These are phyloP conservation scores for Draba incana DNA, from an alignment of 345 rosid genomes.

Conservation along the genomic window DNA sequence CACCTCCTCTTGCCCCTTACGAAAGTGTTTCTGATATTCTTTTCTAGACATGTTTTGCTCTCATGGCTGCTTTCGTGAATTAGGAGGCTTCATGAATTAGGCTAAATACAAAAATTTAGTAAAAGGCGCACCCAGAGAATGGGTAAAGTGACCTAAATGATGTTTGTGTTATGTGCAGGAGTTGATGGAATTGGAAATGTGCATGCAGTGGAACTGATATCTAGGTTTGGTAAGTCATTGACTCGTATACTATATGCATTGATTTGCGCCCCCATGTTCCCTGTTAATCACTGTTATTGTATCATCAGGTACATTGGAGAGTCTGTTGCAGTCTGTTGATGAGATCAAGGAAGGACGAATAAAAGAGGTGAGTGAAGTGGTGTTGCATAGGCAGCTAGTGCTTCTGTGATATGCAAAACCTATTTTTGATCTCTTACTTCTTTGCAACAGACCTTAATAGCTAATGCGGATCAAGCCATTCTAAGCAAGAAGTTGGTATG, in stretches of 20 bases:
- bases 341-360: constrained; percentile 67
- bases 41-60: not conserved
- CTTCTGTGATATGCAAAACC: constrained; percentile 21
- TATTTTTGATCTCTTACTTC: constrained; percentile 11
- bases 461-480: constrained; percentile 66
- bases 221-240: constrained; percentile 66
- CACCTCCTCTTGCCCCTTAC: not conserved
- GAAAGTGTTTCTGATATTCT: constrained; percentile 1
- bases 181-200: constrained; percentile 85
- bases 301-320: constrained; percentile 70
- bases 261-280: not conserved
- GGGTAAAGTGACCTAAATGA: constrained; percentile 18
- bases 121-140: not conserved
- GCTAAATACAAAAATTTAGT: constrained; percentile 4
- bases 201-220: constrained; percentile 71
- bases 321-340: constrained; percentile 67
- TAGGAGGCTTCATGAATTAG: constrained; percentile 8
- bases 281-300: constrained; percentile 16
- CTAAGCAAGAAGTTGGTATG: constrained; percentile 84
- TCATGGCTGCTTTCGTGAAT: constrained; percentile 3
- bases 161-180: constrained; percentile 54
- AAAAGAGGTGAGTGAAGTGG: constrained; percentile 53
- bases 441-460: constrained; percentile 55
- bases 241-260: constrained; percentile 17
- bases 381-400: constrained; percentile 10